A percentile compares a stretch with the other conserved stretches of the same genome.
Evolutionary conservation across 345 rosid genomes (phyloP).

Genomic region (Dipteronia dyeriana): DNA sequence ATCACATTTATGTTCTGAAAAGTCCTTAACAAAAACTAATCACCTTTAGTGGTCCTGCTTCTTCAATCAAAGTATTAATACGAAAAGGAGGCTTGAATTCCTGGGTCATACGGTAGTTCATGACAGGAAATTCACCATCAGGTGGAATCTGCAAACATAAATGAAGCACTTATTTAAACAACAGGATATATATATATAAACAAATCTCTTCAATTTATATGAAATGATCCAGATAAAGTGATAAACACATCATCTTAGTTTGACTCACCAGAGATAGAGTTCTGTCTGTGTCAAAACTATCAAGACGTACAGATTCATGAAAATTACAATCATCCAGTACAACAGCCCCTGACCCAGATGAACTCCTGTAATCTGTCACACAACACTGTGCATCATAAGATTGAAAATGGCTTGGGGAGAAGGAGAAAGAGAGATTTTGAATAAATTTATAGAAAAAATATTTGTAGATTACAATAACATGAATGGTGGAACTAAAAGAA

Average conservation of each 20-base stretch:
- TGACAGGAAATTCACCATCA: constrained; percentile 98
- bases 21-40: constrained; percentile 9
- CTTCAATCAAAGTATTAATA: constrained; percentile 87
- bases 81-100: constrained; percentile 99
- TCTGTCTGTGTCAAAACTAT: constrained; percentile 83
- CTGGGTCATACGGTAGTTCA: constrained; percentile 99
- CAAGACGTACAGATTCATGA: constrained; percentile 97
- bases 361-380: constrained; percentile 81
- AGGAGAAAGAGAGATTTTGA: neutral
- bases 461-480: neutral
- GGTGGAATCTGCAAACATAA: constrained; percentile 76
- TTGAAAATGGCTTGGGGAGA: neutral
- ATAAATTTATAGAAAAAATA: constrained; percentile 9
- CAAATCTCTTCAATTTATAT: constrained; percentile 1
- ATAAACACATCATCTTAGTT: constrained; percentile 10
- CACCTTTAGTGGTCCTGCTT: constrained; percentile 92
- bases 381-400: constrained; percentile 20
- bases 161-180: constrained; percentile 15
- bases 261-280: constrained; percentile 86
- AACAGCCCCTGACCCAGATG: constrained; percentile 79
- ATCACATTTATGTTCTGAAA: neutral
- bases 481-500: neutral
- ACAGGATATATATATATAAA: constrained; percentile 3
- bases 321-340: constrained; percentile 97
- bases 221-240: neutral